A percentile compares a stretch with the other conserved stretches of the same genome.
These are phyloP conservation scores for Russula dissimulans DNA, from an alignment of 768 basidiomycete genomes.

Conservation along the genomic window DNA sequence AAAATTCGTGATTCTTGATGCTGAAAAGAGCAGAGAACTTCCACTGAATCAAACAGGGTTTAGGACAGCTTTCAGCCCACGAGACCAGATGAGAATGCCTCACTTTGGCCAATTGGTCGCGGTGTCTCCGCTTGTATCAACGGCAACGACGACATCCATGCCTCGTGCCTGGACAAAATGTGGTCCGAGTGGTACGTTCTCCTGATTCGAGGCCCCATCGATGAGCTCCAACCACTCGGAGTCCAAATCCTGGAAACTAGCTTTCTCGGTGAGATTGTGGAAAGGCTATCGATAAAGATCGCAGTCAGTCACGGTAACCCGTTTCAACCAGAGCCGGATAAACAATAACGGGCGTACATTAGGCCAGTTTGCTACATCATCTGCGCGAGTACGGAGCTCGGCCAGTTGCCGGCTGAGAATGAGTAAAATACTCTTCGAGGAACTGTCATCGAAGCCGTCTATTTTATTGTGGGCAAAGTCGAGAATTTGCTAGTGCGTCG, in stretches of 20 bases:
- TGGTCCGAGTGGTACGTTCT: slow-evolving; percentile 64
- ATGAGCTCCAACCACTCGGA: slow-evolving; percentile 51
- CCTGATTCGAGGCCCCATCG: slow-evolving; percentile 61
- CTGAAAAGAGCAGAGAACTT: slow-evolving; percentile 38
- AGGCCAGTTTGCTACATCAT: slow-evolving; percentile 64
- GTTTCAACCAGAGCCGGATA: background rate
- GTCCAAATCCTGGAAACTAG: slow-evolving; percentile 45
- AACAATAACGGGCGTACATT: slow-evolving; percentile 29
- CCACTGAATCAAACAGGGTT: slow-evolving; percentile 32
- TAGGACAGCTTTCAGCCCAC: background rate
- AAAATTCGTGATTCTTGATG: slow-evolving; percentile 36
- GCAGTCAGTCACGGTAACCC: background rate
- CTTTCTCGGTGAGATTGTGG: slow-evolving; percentile 36
- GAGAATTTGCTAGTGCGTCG: slow-evolving; percentile 36
- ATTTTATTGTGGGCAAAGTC: slow-evolving; percentile 38
- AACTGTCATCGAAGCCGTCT: slow-evolving; percentile 29
- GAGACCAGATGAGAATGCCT: slow-evolving; percentile 13
- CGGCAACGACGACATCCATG: slow-evolving; percentile 67
- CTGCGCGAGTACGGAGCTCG: slow-evolving; percentile 41
- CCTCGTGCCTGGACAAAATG: slow-evolving; percentile 59
- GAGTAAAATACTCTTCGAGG: slow-evolving; percentile 36
- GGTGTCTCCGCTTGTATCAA: slow-evolving; percentile 58
- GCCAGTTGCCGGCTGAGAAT: slow-evolving; percentile 40
- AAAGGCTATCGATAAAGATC: slow-evolving; percentile 30
- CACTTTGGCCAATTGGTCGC: slow-evolving; percentile 60